Base-by-base conservation (phyloP, 495 filamentous ascomycete species). In the Collariella sp. region DNA sequence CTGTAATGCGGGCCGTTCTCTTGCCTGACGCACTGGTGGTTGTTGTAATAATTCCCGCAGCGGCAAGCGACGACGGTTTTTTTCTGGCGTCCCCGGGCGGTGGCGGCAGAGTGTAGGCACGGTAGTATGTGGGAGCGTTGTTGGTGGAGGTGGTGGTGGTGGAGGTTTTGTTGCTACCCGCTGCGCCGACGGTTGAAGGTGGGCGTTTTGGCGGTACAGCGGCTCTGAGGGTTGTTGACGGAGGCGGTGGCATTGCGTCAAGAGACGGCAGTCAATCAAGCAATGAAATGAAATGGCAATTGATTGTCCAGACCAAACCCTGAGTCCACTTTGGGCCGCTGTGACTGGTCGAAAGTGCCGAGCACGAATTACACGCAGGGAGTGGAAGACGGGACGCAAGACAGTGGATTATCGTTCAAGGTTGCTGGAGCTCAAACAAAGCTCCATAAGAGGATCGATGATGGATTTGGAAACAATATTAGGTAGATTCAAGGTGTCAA, bases 31-130 rank as follows among this genome's bases (percentile, higher is more conserved):
- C 39, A n/a, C 57, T 58, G 16, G 58, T 58, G 46, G 36, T 64
- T 13, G 64, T 68, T 31, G 64, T 65, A 41, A 69, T 51, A 59
- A 67, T 65, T 43, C 62, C 64, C 58, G 62, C 64, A 53, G 64
- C n/a, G n/a, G n/a, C n/a, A n/a, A n/a, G n/a, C n/a, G n/a, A n/a
- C n/a, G n/a, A 60, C 16, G 56, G 62, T 26, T 59, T 58, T 19
- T 53, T 58, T 40, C 62, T 46, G 22, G 46, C 16, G 44, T 29
- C 31, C 19, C n/a, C n/a, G n/a, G n/a, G n/a, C n/a, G 50, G 15
- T 24, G 23, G 38, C 34, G 53, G 5, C 43, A 50, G 26, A 31
- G 44, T 6, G 29, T 34, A n/a, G n/a, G n/a, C n/a, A n/a, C n/a
- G n/a, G n/a, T n/a, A n/a, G n/a, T n/a, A n/a, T n/a, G n/a, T n/a